Evolutionary conservation across 768 basidiomycete species (phyloP).

Genomic region (Suillus subalutaceus): DNA sequence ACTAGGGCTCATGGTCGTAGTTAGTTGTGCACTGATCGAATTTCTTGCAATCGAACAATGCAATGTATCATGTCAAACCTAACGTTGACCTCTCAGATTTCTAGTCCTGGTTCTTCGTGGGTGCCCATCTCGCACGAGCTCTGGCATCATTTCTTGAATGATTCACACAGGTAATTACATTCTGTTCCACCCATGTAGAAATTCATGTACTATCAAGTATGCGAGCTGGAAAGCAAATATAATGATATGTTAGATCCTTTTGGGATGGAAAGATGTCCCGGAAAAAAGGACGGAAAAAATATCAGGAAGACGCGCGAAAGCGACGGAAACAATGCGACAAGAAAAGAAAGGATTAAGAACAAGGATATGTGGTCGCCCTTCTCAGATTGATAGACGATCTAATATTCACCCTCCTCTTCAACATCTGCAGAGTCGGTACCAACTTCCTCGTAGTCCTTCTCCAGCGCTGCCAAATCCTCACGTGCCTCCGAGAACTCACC

Average conservation of each 20-base stretch:
- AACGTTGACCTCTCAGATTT: background rate
- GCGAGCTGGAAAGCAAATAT: conserved; percentile 9
- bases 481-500: conserved; percentile 99
- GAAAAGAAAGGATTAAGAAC: conserved; percentile 7
- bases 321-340: conserved; percentile 2
- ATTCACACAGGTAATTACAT: background rate
- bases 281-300: conserved; percentile 3
- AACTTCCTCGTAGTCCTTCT: conserved; percentile 94
- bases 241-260: conserved; percentile 14
- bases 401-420: conserved; percentile 68
- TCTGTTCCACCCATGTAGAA: conserved; percentile 10
- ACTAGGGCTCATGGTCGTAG: background rate
- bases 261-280: conserved; percentile 7
- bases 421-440: conserved; percentile 75
- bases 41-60: background rate
- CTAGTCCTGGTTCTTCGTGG: background rate
- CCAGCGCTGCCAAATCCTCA: conserved; percentile 96
- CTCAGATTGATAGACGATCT: conserved; percentile 20
- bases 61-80: background rate
- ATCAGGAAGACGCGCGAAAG: conserved; percentile 11
- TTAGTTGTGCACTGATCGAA: background rate
- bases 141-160: background rate
- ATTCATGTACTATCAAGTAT: conserved; percentile 12
- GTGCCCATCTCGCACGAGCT: background rate
- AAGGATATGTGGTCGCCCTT: conserved; percentile 2